Evolutionary conservation across 306 rosid species (phyloP), one percentile per base, ranked within the genome.

Genomic region (Begonia masoniana): DNA sequence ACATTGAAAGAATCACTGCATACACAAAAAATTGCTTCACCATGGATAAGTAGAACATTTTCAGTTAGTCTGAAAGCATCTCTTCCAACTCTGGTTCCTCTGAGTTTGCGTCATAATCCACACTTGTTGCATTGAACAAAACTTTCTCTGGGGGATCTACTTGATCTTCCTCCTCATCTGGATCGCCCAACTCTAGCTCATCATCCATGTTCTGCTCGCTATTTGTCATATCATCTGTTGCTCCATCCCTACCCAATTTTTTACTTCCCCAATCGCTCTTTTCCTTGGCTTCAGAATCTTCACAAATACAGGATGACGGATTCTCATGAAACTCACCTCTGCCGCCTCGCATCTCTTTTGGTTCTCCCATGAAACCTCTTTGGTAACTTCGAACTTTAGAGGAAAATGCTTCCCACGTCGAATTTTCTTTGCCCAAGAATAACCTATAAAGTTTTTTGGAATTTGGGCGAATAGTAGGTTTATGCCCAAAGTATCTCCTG

Each of bases 401-500:
- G 54, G 95, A 81, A 66, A 92, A 92, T 66, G 58, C 95, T 61
- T 78, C 96, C 99, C 99, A 92, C 36, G 96, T 86, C 79, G 66
- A 69, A 71, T 92, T 83, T 52, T 46, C 74, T 83, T 74, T 81
- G 72, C 49, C 66, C 68, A 73, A 60, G 79, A 86, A 83, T 76
- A 86, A 67, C 36, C 84, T 76, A 49, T 79, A 83, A 24, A 86
- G 81, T 55, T 92, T 92, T 71, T 92, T 92, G 58, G 88, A 86
- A 79, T 92, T 92, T 56, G 99, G 99, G 55, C 99, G 99, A 67
- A 92, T 81, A 43, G 99, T 92, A 43, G 99, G 99, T 70, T 92
- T 92, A 74, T 92, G 99, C 56, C 96, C 96, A 59, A 79, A 83
- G 76, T 86, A 92, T 71, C 95, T 81, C 92, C 99, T 91, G 70